These are phyloP conservation scores for Xerocomus nothofagi DNA, from an alignment of 1,284 basidiomycete species.

Conservation along the genomic window DNA sequence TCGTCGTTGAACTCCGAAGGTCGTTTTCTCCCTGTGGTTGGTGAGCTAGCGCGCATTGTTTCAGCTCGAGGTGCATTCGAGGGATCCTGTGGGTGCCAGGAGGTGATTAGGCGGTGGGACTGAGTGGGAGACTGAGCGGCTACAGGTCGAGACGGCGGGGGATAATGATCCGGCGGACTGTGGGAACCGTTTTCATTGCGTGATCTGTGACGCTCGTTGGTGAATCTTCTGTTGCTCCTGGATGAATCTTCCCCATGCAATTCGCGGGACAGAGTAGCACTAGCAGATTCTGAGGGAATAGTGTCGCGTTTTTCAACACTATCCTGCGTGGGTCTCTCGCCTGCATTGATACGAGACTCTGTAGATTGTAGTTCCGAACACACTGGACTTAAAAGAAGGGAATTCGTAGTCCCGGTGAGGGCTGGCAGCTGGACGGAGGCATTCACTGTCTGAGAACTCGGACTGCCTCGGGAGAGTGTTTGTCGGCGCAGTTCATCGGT, in stretches of 20 bases:
- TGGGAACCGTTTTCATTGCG: slow-evolving; percentile 2
- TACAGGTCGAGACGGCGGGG: slow-evolving; percentile 11
- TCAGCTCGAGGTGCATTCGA: slow-evolving; percentile 17
- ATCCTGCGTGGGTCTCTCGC: slow-evolving; percentile 3
- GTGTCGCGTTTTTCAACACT: slow-evolving; percentile 1
- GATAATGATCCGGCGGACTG: slow-evolving; percentile 12
- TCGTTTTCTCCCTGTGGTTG: slow-evolving; percentile 25
- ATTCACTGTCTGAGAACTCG: slow-evolving; percentile 13
- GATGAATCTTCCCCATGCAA: slow-evolving; percentile 10
- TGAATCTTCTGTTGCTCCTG: slow-evolving; percentile 6
- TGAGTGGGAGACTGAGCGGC: slow-evolving; percentile 8
- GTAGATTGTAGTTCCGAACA: slow-evolving; percentile 10
- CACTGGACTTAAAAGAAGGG: slow-evolving; percentile 12
- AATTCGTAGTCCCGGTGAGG: slow-evolving; percentile 5
- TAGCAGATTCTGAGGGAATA: slow-evolving; percentile 12
- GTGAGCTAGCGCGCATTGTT: slow-evolving; percentile 16
- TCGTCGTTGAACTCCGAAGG: slow-evolving; percentile 19
- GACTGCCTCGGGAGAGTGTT: background rate
- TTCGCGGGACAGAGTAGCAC: slow-evolving; percentile 6
- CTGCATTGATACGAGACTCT: background rate
- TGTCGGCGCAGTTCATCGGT: slow-evolving; percentile 2
- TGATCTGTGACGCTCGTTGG: slow-evolving; percentile 11
- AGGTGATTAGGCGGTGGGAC: background rate
- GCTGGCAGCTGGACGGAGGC: slow-evolving; percentile 1
- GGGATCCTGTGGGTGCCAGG: slow-evolving; percentile 8